Evolutionary conservation across 176 grass and related monocot species (phyloP), one percentile per base, ranked within the genome.

Genomic region (Rhipidocladum racemiflorum): DNA sequence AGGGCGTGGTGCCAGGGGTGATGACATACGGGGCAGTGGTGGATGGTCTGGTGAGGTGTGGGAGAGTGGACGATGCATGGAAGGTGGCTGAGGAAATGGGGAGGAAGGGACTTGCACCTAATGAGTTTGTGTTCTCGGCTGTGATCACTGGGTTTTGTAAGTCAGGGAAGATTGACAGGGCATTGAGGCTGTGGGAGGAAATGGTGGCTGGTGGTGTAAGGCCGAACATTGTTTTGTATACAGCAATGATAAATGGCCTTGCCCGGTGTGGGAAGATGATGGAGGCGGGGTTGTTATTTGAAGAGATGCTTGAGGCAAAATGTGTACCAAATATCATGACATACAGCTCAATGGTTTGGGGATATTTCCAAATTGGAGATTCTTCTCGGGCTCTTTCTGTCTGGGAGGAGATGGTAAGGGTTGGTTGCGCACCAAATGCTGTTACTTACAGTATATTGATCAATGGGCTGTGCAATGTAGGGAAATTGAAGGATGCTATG

Each of bases 361-460:
- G 95, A 21, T 81, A 95, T 86, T 98, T 98, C 81, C 86, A 88
- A 17, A 63, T 86, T n/a, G 88, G 92, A 39, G 69, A 89, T 66
- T 59, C 45, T 9, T 27, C 81, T 7, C 82, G 7, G 61, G 95
- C 95, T 54, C 84, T 98, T n/a, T 88, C 79, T 64, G 42, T 64
- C 3, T 98, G 95, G 95, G 66, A 84, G 66, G 70, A 91, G 60
- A 98, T 98, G 92, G 23, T 91, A 28, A 88, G 62, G 45, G 60
- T 17, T 49, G 87, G 90, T 0, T 88, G 82, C 18, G 7, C 70
- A 25, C 95, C 95, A 56, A 95, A 84, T 68, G 75, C 71, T 39
- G 79, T 98, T 12, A 84, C 83, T 65, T 98, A 93, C 55, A 98
- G 95, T 79, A 91, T 98, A 61, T 76, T 95, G 66, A 95, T 98